Conservation (phyloP, 495 filamentous ascomycete species). For the Hypomontagnella submonticulosa region DNA sequence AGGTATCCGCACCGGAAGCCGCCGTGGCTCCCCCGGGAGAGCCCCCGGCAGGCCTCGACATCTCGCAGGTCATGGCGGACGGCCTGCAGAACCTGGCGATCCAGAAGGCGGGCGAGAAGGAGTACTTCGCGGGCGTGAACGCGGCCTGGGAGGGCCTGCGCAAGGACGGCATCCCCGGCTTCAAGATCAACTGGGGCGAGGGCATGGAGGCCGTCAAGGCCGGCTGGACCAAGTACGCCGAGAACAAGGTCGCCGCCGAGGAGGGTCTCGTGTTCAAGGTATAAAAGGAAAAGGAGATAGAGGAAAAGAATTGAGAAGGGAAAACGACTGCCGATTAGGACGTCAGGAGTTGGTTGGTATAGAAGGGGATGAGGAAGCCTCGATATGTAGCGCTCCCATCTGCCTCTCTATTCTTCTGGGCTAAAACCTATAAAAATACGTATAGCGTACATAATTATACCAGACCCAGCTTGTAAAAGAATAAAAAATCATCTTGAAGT, state of each 20-base stretch:
- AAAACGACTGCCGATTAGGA: too few relatives aligned
- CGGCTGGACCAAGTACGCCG: slow-evolving; percentile 58
- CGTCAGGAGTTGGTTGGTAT: too few relatives aligned
- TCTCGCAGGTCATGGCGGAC: slow-evolving; percentile 58
- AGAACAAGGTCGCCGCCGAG: slow-evolving; percentile 53
- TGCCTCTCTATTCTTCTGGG: too few relatives aligned
- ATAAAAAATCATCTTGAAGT: too few relatives aligned
- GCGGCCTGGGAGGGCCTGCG: slow-evolving; percentile 53
- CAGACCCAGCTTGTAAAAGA: too few relatives aligned
- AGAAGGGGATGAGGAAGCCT: too few relatives aligned
- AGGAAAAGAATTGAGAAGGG: too few relatives aligned
- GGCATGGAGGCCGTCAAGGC: slow-evolving; percentile 55
- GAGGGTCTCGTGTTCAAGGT: slow-evolving; percentile 58
- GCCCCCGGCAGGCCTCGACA: slow-evolving; percentile 28
- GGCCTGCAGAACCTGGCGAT: slow-evolving; percentile 53
- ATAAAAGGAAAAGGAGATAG: slow-evolving; percentile 3
- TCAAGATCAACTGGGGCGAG: slow-evolving; percentile 56
- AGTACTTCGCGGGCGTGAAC: slow-evolving; percentile 46
- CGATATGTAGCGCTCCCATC: too few relatives aligned
- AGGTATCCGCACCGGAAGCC: slow-evolving; percentile 47
- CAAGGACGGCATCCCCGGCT: slow-evolving; percentile 45
- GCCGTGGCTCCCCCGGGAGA: slow-evolving; percentile 10
- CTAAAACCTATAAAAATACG: too few relatives aligned
- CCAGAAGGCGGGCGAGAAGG: slow-evolving; percentile 41
- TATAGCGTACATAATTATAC: too few relatives aligned